phyloP scores from a whole-genome alignment of 495 filamentous ascomycete species.

The Penicillium herquei region DNA sequence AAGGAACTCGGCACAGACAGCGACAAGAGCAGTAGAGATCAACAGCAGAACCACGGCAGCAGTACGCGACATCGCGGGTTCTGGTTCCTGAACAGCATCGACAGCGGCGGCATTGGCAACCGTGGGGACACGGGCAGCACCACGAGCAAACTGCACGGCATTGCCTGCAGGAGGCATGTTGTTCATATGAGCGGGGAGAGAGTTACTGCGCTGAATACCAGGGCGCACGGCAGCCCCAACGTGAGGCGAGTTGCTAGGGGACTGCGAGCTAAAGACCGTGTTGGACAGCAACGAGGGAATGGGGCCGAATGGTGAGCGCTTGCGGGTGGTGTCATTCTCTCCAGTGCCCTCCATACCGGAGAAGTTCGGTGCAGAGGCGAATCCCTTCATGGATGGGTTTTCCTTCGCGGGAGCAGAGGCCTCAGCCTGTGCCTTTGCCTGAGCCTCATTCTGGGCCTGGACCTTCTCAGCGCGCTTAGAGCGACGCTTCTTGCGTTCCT shows the following conservation, averaged over 20 bases:
- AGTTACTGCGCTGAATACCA: constrained; percentile 73
- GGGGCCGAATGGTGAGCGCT: constrained; percentile 43
- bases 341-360: constrained; percentile 7
- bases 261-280: constrained; percentile 59
- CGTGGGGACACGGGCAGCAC: constrained; percentile 31
- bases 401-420: not conserved
- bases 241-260: constrained; percentile 32
- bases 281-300: constrained; percentile 62
- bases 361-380: constrained; percentile 16
- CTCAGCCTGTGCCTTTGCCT: not conserved
- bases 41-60: constrained; percentile 73
- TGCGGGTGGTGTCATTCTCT: constrained; percentile 21
- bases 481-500: constrained; percentile 35
- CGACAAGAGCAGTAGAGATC: constrained; percentile 74
- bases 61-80: constrained; percentile 66
- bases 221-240: constrained; percentile 39
- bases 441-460: not conserved
- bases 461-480: constrained; percentile 12
- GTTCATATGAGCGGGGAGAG: constrained; percentile 65
- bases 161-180: constrained; percentile 48
- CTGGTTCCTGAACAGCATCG: constrained; percentile 35
- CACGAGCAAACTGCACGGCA: constrained; percentile 42
- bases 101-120: constrained; percentile 22
- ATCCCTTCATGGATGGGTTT: constrained; percentile 11
- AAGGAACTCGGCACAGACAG: constrained; percentile 84